phyloP scores from a whole-genome alignment of 768 basidiomycete species.

The Mycena maculata region DNA sequence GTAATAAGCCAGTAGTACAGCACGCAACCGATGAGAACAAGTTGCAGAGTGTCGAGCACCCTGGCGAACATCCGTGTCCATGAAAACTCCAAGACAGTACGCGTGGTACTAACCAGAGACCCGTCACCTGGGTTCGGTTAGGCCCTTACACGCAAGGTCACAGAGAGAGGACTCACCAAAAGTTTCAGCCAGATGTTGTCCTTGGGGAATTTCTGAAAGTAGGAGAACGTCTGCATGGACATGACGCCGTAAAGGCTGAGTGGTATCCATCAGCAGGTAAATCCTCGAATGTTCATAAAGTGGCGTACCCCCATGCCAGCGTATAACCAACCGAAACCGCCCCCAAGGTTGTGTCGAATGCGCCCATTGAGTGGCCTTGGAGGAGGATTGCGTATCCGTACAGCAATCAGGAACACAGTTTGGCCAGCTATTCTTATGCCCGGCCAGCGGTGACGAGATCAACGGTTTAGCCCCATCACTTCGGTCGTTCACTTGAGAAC shows the following conservation, averaged over 20 bases:
- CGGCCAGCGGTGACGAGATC: too few relatives aligned
- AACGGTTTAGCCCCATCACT: too few relatives aligned
- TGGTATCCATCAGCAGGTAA: background rate
- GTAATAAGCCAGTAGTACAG: conserved; percentile 51
- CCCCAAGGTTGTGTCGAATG: conserved; percentile 9
- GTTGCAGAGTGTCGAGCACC: conserved; percentile 50
- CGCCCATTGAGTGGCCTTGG: too few relatives aligned
- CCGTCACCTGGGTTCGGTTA: conserved; percentile 37
- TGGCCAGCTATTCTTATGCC: too few relatives aligned
- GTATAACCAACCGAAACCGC: conserved; percentile 4
- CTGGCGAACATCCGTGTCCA: conserved; percentile 33
- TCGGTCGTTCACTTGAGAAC: too few relatives aligned
- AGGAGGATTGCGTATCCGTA: too few relatives aligned
- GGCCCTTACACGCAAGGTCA: background rate
- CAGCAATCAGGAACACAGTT: too few relatives aligned
- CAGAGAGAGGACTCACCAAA: conserved; percentile 39
- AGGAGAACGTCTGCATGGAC: conserved; percentile 53
- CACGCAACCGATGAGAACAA: conserved; percentile 47
- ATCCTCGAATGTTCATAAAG: too few relatives aligned
- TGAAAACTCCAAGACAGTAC: too few relatives aligned
- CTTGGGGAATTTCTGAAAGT: conserved; percentile 47
- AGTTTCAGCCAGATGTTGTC: conserved; percentile 46
- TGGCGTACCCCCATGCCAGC: conserved; percentile 12
- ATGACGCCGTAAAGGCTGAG: conserved; percentile 56
- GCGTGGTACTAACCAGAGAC: conserved; percentile 39